Base-by-base conservation (phyloP, 805 yeast species). In the Kazachstania kunashirensis region DNA sequence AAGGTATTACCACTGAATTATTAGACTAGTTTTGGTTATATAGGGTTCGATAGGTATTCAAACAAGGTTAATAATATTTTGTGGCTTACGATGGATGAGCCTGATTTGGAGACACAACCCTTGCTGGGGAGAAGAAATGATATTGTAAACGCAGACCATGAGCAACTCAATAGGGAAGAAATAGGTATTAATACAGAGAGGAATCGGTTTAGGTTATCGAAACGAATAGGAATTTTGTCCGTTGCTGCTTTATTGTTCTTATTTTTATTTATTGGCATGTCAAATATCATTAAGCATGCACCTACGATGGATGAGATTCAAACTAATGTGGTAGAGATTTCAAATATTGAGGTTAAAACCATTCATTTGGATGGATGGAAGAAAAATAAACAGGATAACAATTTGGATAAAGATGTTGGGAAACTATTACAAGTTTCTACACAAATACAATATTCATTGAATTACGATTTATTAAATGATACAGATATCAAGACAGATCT, bases 331-430 rank as follows among this genome's bases (percentile, higher is more conserved):
- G 12, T 42, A 4, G 36, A 42, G 3, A 43, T 55, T 10, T 49
- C 62, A 3, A 37, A 50, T 16, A 39, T 51, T 16, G 27, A 52
- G 20, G 26, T 57, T 3, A 29, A 36, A 2, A 45, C 44, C 11
- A 34, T 55, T 7, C 45, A 44, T 19, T 28, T 55, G 8, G 57
- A 55, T 27, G 62, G 61, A 1, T 57, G 62, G 62, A 46, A 40
- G 10, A 31, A 45, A 13, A 39, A 44, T 18, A 40, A 39, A 6
- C 28, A 43, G 10, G 42, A 49, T 29, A 31, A 31, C 20, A 37
- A 35, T 2, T 30, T 48, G 21, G 41, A 49, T 31, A 41, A 47
- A 24, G 52, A 51, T n/a, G 36, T 30, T 4, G 55, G 57, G 4
- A 47, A 47, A 28, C 36, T 24, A 13, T 16, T 49, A 36, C 54